Conservation (phyloP, 371 early-diverging fungal species). For the Sporodiniella umbellata region DNA sequence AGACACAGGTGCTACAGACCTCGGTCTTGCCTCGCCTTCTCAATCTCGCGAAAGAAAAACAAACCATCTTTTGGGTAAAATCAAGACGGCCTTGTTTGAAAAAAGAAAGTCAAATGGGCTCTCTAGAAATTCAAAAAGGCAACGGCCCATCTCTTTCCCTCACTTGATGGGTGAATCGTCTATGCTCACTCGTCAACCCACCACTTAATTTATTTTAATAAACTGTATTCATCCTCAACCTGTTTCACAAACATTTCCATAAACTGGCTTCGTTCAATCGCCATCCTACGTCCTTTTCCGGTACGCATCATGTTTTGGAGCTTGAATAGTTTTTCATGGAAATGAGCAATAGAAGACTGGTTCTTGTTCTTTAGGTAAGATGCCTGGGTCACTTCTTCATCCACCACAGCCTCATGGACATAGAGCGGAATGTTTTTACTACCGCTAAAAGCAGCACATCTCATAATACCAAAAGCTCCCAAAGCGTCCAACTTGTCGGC, state of each 20-base stretch:
- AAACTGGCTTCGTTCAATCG: constrained; percentile 47
- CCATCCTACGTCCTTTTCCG: constrained; percentile 46
- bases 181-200: not conserved
- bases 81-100: constrained; percentile 40
- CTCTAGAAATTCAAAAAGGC: constrained; percentile 8
- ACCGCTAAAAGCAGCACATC: constrained; percentile 75
- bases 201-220: constrained; percentile 8
- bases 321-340: constrained; percentile 67
- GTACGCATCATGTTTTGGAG: constrained; percentile 63
- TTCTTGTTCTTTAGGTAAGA: constrained; percentile 45
- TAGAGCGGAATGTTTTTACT: constrained; percentile 61
- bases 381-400: constrained; percentile 52
- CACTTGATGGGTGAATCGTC: constrained; percentile 1
- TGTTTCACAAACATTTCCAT: constrained; percentile 54
- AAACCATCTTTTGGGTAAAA: constrained; percentile 30
- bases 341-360: constrained; percentile 65
- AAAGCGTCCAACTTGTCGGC: constrained; percentile 83
- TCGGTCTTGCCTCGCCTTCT: not conserved
- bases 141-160: constrained; percentile 38
- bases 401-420: constrained; percentile 46
- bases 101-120: constrained; percentile 30
- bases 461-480: constrained; percentile 74
- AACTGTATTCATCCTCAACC: constrained; percentile 43
- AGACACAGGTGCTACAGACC: too few relatives aligned
- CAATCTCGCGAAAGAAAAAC: constrained; percentile 15